A percentile compares a stretch with the other conserved stretches of the same genome.
These are phyloP conservation scores for Tolypocladium pustulatum DNA, from an alignment of 2,329 filamentous ascomycete genomes.

Conservation along the genomic window DNA sequence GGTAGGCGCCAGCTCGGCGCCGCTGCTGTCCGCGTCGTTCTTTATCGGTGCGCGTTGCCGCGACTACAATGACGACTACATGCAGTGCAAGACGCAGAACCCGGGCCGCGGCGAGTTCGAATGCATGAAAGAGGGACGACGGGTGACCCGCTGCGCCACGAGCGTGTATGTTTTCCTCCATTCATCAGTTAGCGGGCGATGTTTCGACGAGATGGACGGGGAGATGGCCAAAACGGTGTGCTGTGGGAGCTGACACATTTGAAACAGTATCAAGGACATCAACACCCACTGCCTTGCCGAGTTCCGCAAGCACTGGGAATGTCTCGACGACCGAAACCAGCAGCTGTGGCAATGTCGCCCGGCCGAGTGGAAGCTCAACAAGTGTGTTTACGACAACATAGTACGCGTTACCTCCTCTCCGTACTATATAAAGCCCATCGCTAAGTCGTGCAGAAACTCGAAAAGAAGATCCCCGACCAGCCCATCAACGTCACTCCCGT, in stretches of 20 bases:
- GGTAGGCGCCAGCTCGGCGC: slow-evolving; percentile 85
- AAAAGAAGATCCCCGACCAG: slow-evolving; percentile 69
- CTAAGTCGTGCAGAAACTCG: slow-evolving; percentile 51
- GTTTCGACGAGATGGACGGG: background rate
- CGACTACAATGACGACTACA: slow-evolving; percentile 96
- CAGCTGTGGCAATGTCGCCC: slow-evolving; percentile 92
- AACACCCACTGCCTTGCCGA: slow-evolving; percentile 88
- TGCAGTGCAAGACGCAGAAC: slow-evolving; percentile 97
- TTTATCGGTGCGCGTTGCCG: slow-evolving; percentile 96
- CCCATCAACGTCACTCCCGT: slow-evolving; percentile 61
- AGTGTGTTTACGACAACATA: slow-evolving; percentile 91
- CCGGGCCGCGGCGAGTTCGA: slow-evolving; percentile 85
- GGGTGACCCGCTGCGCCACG: slow-evolving; percentile 90
- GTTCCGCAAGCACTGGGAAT: slow-evolving; percentile 91
- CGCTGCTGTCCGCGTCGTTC: slow-evolving; percentile 82
- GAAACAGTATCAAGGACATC: slow-evolving; percentile 73
- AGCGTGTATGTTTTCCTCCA: slow-evolving; percentile 64
- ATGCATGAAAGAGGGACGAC: slow-evolving; percentile 91
- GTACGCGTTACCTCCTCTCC: slow-evolving; percentile 41
- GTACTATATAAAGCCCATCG: no score
- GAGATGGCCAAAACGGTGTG: background rate
- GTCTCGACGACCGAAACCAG: slow-evolving; percentile 95
- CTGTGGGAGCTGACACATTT: slow-evolving; percentile 3
- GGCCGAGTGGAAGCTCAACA: slow-evolving; percentile 81
- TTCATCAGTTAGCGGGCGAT: background rate